Percentiles rank a stretch among this genome's conserved stretches.
Evolutionary conservation across 306 rosid species (phyloP).

Genomic region (Begonia loranthoides): DNA sequence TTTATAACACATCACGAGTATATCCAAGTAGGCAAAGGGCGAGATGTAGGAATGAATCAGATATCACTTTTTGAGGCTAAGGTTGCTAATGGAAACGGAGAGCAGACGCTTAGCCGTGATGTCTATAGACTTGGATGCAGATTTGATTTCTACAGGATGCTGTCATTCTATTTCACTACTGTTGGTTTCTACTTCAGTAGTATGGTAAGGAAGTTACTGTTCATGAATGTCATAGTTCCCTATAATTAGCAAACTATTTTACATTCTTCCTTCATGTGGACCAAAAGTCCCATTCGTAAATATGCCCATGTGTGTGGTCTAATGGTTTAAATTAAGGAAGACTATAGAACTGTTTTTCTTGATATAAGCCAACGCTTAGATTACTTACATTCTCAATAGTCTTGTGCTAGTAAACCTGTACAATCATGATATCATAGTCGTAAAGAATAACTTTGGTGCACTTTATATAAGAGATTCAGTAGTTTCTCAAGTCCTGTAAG

Average conservation of each 20-base stretch:
- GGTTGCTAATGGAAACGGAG: conserved; percentile 99
- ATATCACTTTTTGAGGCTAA: conserved; percentile 94
- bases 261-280: not conserved
- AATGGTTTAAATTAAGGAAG: no score
- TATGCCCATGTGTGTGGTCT: no score
- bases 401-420: no score
- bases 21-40: conserved; percentile 96
- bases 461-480: no score
- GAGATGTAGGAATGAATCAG: conserved; percentile 98
- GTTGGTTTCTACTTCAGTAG: conserved; percentile 97
- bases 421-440: no score
- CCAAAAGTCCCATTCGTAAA: no score
- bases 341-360: no score
- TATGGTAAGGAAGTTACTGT: conserved; percentile 43
- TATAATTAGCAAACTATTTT: not conserved
- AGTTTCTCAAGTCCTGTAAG: no score
- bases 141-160: conserved; percentile 88
- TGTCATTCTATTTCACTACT: conserved; percentile 96
- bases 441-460: no score
- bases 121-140: conserved; percentile 92
- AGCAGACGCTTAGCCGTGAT: conserved; percentile 94
- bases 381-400: no score
- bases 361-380: no score
- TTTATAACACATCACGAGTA: conserved; percentile 88
- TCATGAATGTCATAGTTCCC: not conserved